Evolutionary conservation across 805 yeast genomes (phyloP).

Genomic region (Yarrowia keelungensis): DNA sequence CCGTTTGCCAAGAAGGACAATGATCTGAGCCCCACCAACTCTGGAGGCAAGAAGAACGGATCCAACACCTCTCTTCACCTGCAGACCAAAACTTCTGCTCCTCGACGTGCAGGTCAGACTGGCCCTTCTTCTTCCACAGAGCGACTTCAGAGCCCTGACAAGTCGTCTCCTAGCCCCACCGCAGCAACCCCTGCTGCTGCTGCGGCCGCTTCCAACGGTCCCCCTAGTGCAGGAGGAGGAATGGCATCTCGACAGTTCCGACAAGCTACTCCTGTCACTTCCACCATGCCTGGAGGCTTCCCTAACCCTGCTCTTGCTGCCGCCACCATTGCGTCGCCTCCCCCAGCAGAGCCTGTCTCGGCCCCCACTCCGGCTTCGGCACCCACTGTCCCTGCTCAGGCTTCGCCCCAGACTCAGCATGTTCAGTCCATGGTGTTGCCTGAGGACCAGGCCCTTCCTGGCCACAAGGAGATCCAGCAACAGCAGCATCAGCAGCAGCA

Average conservation of each 20-base stretch:
- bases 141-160: constrained; percentile 27
- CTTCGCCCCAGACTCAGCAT: constrained; percentile 12
- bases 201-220: constrained; percentile 12
- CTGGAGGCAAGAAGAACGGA: constrained; percentile 21
- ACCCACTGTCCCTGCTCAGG: neutral
- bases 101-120: constrained; percentile 28
- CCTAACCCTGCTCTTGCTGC: constrained; percentile 35
- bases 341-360: constrained; percentile 11
- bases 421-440: constrained; percentile 33
- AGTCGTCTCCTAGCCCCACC: constrained; percentile 23
- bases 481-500: neutral
- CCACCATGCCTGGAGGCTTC: constrained; percentile 28
- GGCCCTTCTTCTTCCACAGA: constrained; percentile 23
- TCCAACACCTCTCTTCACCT: constrained; percentile 31
- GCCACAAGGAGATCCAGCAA: constrained; percentile 15
- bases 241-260: constrained; percentile 34
- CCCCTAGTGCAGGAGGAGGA: constrained; percentile 8
- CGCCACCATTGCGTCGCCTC: constrained; percentile 21
- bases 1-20: constrained; percentile 33
- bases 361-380: constrained; percentile 4
- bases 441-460: constrained; percentile 20
- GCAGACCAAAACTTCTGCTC: constrained; percentile 26
- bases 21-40: constrained; percentile 24
- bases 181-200: constrained; percentile 17
- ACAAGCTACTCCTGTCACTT: constrained; percentile 1